Evolutionary conservation across 2,329 filamentous ascomycete genomes (phyloP), one percentile per base, ranked within the genome.

Genomic region (Trichoderma harzianum): DNA sequence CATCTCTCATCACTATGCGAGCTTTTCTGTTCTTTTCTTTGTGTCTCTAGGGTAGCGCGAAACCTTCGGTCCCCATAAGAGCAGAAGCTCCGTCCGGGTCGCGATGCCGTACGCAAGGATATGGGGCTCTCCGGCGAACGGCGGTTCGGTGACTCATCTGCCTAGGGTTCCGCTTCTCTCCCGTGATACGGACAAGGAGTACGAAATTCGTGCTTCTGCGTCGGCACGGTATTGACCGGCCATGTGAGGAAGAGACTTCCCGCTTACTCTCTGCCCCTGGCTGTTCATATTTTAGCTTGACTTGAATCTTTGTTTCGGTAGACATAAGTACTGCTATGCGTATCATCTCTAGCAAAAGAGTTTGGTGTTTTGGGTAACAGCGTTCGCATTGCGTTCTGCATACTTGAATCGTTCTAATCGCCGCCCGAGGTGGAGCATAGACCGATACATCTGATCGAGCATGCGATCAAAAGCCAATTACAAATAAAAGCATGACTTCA

Each of bases 111-210:
- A 47, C 47, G 70, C 51, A 62, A 34, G 47, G 47, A 26, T 24
- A 72, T 69, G 70, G 70, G 65, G 64, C 55, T 55, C 62, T 53
- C 63, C 57, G 64, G 65, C 65, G 57, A 43, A 32, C 63, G 70
- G 62, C 55, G 57, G 34, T 64, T 69, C 64, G 55, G 70, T 72
- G 70, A 72, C 70, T 72, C 70, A 72, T 68, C 43, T 62, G 26
- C 57, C 66, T 36, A n/a, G 57, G 66, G 57, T 57, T 68, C 55
- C 43, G 70, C 63, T 55, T 63, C 30, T 53, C 58, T 63, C 64
- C 63, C 64, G 58, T 63, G 57, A 68, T 72, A 36, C 36, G 55
- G 61, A 66, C 43, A 72, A 58, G n/a, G 63, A 68, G 69, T 34
- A 30, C 18, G 34, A 34, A 60, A 65, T 32, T 66, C 51, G 32